Percentiles rank a stretch among this genome's conserved stretches.
phyloP scores from a whole-genome alignment of 2,329 filamentous ascomycete species.

The Pseudogymnoascus sp. region DNA sequence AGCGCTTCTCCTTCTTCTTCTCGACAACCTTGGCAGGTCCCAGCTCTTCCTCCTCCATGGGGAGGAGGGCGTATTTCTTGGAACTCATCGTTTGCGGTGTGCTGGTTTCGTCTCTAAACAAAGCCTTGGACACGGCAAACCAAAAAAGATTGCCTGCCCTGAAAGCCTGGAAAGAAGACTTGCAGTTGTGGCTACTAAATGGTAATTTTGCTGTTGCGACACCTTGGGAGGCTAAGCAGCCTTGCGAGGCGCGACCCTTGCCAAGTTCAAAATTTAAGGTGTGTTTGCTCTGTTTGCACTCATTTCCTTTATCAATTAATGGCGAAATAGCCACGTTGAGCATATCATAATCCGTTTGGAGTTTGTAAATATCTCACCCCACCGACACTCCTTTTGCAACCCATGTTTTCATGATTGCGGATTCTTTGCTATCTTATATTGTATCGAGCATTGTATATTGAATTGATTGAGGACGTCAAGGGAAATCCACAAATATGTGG shows the following conservation, averaged over 20 bases:
- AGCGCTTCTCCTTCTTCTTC: slow-evolving; percentile 35
- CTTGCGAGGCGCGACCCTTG: slow-evolving; percentile 5
- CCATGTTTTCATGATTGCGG: slow-evolving; percentile 1
- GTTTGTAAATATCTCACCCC: slow-evolving; percentile 4
- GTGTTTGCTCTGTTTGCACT: slow-evolving; percentile 12
- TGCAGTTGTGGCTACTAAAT: not conserved
- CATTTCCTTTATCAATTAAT: slow-evolving; percentile 7
- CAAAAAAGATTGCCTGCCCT: not conserved
- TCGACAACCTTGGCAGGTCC: slow-evolving; percentile 43
- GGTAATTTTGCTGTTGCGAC: not conserved
- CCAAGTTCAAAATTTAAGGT: slow-evolving; percentile 8
- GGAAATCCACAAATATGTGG: slow-evolving; percentile 34
- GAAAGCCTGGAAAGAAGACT: not conserved
- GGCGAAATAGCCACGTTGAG: slow-evolving; percentile 12
- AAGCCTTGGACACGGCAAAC: not conserved
- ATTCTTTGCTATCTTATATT: slow-evolving; percentile 9
- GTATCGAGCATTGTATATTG: slow-evolving; percentile 6
- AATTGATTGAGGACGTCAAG: slow-evolving; percentile 1
- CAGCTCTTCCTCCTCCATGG: slow-evolving; percentile 58
- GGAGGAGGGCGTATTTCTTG: slow-evolving; percentile 58
- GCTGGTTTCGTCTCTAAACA: not conserved
- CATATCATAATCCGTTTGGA: not conserved
- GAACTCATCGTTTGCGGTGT: slow-evolving; percentile 33
- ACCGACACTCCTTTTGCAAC: slow-evolving; percentile 13
- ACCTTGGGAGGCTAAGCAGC: slow-evolving; percentile 5